Base-by-base conservation (phyloP, 2,329 filamentous ascomycete species). In the Ceratocystis eucalypticola region DNA sequence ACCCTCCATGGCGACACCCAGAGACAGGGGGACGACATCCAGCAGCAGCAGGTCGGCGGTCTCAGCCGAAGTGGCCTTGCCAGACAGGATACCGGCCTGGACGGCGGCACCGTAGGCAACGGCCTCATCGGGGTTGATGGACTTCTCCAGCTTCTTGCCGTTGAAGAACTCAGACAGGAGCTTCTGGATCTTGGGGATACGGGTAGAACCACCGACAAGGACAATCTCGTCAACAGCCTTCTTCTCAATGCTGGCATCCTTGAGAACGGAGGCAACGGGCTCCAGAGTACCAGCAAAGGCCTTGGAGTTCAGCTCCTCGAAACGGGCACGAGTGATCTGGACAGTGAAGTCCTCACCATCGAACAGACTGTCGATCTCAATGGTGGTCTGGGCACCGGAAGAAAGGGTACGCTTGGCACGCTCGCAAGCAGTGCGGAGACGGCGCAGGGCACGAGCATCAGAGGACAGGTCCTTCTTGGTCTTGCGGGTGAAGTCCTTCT, bases 111-210 rank as follows among this genome's bases (percentile, higher is more conserved):
- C 94, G 80, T 96, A 96, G 73, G 94, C 94, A 75, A 99, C 94
- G 73, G 94, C 94, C 84, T 99, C 94, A 76, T 99, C 94, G 74
- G 94, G 94, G 86, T 99, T 99, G 83, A 97, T 97, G 84, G 89
- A 94, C 85, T 96, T 97, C 86, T 97, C 93, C 72, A 96, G 90
- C 88, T 99, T 96, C 91, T 99, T 99, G 80, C 92, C 92, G 77
- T 95, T 89, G 82, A 99, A 99, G 86, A 92, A 96, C 80, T 99
- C 94, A 81, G 88, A 92, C 72, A 99, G 87, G 71, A 99, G 88
- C 86, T 97, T 97, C 88, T 99, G 94, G 78, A 99, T 96, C 78
- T 88, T 87, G 75, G 94, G 94, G 73, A 99, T 99, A 91, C 94
- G 94, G 75, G 94, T 99, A 70, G 92, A 96, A 73, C 94, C 94